A percentile compares a stretch with the other conserved stretches of the same genome.
These are phyloP conservation scores for Starmerella riodocensis DNA, from an alignment of 805 yeast species.

Conservation along the genomic window DNA sequence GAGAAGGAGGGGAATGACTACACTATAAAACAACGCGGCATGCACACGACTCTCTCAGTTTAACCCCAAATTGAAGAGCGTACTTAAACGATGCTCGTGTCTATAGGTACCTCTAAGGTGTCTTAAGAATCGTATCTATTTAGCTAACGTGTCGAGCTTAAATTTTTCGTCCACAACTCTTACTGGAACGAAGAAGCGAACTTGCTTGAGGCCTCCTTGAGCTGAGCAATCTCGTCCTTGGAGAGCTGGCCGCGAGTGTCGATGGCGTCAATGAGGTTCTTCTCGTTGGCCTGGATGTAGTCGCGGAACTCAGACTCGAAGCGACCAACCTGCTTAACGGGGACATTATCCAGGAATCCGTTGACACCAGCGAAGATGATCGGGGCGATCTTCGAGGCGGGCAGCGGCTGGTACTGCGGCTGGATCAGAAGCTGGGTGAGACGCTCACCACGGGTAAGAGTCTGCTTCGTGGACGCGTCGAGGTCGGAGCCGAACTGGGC, in stretches of 20 bases:
- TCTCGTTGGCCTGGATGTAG: slow-evolving; percentile 80
- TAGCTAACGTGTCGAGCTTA: slow-evolving; percentile 4
- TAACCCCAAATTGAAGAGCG: too few species aligned
- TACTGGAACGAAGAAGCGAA: slow-evolving; percentile 73
- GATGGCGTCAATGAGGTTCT: slow-evolving; percentile 71
- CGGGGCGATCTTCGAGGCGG: slow-evolving; percentile 99
- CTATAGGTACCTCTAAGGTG: too few species aligned
- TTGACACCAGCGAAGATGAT: slow-evolving; percentile 98
- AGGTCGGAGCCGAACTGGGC: slow-evolving; percentile 99
- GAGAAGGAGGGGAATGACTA: too few species aligned
- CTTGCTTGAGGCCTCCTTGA: slow-evolving; percentile 83
- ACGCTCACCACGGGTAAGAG: slow-evolving; percentile 99
- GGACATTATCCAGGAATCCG: slow-evolving; percentile 88
- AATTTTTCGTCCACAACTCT: slow-evolving; percentile 1
- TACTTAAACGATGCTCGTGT: too few species aligned
- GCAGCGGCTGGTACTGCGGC: slow-evolving; percentile 90
- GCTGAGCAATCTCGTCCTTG: slow-evolving; percentile 70
- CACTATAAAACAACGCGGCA: too few species aligned
- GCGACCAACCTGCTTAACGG: slow-evolving; percentile 73
- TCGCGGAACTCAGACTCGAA: slow-evolving; percentile 89
- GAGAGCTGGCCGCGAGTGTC: slow-evolving; percentile 82
- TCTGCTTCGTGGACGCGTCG: slow-evolving; percentile 99
- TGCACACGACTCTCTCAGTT: too few species aligned
- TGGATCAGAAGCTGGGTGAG: slow-evolving; percentile 97
- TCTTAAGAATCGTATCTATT: slow-evolving; percentile 10